Evolutionary conservation across 2,329 filamentous ascomycete genomes (phyloP).

Genomic region (Cladophialophora chaetospira): DNA sequence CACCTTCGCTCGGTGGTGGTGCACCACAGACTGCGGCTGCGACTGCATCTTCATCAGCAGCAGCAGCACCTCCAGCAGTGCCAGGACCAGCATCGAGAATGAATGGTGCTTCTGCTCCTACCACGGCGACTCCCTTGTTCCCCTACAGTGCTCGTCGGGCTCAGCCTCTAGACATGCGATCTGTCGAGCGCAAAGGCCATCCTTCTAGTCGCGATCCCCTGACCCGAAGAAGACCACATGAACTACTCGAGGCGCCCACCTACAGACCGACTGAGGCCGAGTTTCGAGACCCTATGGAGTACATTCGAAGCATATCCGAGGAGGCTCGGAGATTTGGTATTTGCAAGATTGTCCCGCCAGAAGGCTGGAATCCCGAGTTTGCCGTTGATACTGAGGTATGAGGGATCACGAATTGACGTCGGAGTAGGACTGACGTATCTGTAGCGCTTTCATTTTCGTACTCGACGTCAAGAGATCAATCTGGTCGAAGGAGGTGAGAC

Average conservation of each 20-base stretch:
- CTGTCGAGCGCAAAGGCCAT: slow-evolving; percentile 88
- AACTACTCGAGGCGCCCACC: slow-evolving; percentile 83
- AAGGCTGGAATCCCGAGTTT: slow-evolving; percentile 91
- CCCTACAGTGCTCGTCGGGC: slow-evolving; percentile 67
- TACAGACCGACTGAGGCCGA: slow-evolving; percentile 90
- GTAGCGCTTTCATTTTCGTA: slow-evolving; percentile 95
- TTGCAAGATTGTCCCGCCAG: slow-evolving; percentile 92
- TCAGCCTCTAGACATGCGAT: slow-evolving; percentile 76
- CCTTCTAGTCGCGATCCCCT: slow-evolving; percentile 72
- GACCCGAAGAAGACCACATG: slow-evolving; percentile 80
- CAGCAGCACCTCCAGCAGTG: slow-evolving; percentile 27
- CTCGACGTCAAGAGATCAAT: slow-evolving; percentile 93
- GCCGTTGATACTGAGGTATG: slow-evolving; percentile 93
- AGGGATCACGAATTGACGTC: slow-evolving; percentile 34
- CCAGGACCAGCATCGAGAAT: slow-evolving; percentile 36
- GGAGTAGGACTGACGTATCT: slow-evolving; percentile 4
- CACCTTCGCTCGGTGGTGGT: slow-evolving; percentile 44
- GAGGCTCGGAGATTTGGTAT: slow-evolving; percentile 88
- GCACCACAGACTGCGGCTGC: slow-evolving; percentile 27
- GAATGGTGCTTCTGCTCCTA: slow-evolving; percentile 46
- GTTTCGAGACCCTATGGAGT: slow-evolving; percentile 90
- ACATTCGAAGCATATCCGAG: slow-evolving; percentile 86
- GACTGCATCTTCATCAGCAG: slow-evolving; percentile 27
- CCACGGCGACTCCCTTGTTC: slow-evolving; percentile 50
- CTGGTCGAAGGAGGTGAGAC: slow-evolving; percentile 93